phyloP scores from a whole-genome alignment of 345 rosid genomes.

The Eucalyptus regnans region DNA sequence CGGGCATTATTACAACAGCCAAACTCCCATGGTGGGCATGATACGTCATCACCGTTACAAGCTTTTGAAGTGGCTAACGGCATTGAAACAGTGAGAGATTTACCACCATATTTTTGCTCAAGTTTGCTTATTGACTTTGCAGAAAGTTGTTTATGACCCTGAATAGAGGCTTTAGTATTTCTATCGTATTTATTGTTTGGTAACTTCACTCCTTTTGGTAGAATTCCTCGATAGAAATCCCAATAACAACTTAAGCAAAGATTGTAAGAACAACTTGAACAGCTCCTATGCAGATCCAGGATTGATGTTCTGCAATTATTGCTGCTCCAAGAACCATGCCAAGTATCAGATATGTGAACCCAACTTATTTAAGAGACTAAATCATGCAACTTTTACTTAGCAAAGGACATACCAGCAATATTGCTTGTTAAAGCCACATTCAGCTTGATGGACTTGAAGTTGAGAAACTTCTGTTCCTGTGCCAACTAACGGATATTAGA shows the following conservation, averaged over 20 bases:
- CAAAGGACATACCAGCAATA: conserved; percentile 40
- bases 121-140: conserved; percentile 6
- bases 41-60: conserved; percentile 10
- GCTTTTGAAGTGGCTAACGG: conserved; percentile 12
- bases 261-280: conserved; percentile 52
- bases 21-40: conserved; percentile 43
- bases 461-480: conserved; percentile 44
- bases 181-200: conserved; percentile 16
- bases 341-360: background rate
- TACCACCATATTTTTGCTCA: conserved; percentile 4
- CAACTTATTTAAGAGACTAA: background rate
- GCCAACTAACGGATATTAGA: background rate
- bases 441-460: conserved; percentile 29
- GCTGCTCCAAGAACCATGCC: conserved; percentile 14
- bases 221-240: conserved; percentile 28
- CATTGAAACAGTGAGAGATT: conserved; percentile 12
- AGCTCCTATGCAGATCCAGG: conserved; percentile 55
- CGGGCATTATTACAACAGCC: conserved; percentile 51
- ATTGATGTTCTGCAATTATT: conserved; percentile 41
- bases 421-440: conserved; percentile 29
- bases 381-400: background rate
- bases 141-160: conserved; percentile 4
- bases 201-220: conserved; percentile 22
- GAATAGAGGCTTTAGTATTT: conserved; percentile 12
- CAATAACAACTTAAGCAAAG: conserved; percentile 57